Conservation (phyloP, 352 stramenopile genomes). For the Elongisporangium prolatum region DNA sequence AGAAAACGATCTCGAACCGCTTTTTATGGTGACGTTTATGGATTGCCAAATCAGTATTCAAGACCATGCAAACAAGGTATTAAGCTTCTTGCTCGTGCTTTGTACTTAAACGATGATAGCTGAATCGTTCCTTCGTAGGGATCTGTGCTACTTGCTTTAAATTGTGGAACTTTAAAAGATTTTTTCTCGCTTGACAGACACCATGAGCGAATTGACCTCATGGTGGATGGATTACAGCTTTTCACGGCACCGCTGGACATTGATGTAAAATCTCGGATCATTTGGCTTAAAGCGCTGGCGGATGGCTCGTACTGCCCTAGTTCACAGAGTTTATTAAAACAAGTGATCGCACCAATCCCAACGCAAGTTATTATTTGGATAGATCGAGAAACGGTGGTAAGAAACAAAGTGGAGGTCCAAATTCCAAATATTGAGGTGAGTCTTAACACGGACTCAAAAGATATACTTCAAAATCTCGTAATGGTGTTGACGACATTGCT, state of each 20-base stretch:
- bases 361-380: conserved; percentile 50
- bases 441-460: conserved; percentile 46
- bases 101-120: not conserved
- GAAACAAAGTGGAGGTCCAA: conserved; percentile 44
- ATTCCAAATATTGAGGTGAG: conserved; percentile 56
- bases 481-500: conserved; percentile 1
- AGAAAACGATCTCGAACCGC: conserved; percentile 19
- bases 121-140: conserved; percentile 19
- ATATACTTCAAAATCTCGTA: conserved; percentile 47
- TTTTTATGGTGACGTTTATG: conserved; percentile 70
- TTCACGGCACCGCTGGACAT: conserved; percentile 69
- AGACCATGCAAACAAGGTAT: conserved; percentile 57
- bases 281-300: conserved; percentile 54
- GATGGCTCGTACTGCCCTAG: conserved; percentile 60
- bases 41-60: conserved; percentile 80
- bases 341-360: conserved; percentile 68
- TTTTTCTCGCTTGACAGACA: conserved; percentile 41
- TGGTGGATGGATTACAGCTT: conserved; percentile 56
- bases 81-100: not conserved
- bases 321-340: conserved; percentile 51
- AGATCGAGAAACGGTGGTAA: conserved; percentile 28
- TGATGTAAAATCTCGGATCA: conserved; percentile 58
- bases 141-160: conserved; percentile 60
- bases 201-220: conserved; percentile 53
- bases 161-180: conserved; percentile 48